phyloP scores from a whole-genome alignment of 2,329 filamentous ascomycete species.

The Thielaviopsis ethacetica region DNA sequence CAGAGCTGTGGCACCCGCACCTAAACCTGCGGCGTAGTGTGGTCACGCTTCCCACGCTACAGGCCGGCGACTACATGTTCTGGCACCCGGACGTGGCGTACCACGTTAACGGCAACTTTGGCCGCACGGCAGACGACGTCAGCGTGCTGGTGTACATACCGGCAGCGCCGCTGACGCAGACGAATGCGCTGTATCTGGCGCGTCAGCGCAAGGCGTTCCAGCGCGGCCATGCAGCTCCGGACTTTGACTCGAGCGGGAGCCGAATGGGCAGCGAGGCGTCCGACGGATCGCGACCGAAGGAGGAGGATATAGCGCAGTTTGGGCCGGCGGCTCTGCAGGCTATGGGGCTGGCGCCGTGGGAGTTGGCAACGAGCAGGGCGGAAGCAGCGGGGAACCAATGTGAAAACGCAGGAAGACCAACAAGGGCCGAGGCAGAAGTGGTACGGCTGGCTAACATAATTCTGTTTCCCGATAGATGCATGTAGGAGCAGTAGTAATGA shows the following conservation, averaged over 20 bases:
- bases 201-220: conserved; percentile 41
- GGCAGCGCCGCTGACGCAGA: conserved; percentile 39
- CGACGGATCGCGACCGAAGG: conserved; percentile 27
- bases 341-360: conserved; percentile 42
- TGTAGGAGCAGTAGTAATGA: conserved; percentile 13
- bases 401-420: conserved; percentile 13
- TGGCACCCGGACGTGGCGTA: conserved; percentile 43
- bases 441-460: conserved; percentile 39
- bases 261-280: conserved; percentile 32
- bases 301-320: conserved; percentile 33
- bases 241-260: conserved; percentile 37
- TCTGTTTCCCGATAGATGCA: conserved; percentile 34
- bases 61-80: conserved; percentile 40
- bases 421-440: conserved; percentile 30
- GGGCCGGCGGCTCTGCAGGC: conserved; percentile 34
- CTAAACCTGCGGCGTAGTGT: conserved; percentile 35
- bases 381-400: conserved; percentile 15
- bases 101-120: conserved; percentile 29
- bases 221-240: conserved; percentile 35
- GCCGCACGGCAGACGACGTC: conserved; percentile 20
- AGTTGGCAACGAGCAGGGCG: conserved; percentile 18
- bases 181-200: conserved; percentile 39
- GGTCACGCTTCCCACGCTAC: conserved; percentile 36
- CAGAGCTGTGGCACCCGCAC: conserved; percentile 41
- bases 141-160: conserved; percentile 39